phyloP scores from a whole-genome alignment of 768 basidiomycete species.

The Termitomyces sp. region DNA sequence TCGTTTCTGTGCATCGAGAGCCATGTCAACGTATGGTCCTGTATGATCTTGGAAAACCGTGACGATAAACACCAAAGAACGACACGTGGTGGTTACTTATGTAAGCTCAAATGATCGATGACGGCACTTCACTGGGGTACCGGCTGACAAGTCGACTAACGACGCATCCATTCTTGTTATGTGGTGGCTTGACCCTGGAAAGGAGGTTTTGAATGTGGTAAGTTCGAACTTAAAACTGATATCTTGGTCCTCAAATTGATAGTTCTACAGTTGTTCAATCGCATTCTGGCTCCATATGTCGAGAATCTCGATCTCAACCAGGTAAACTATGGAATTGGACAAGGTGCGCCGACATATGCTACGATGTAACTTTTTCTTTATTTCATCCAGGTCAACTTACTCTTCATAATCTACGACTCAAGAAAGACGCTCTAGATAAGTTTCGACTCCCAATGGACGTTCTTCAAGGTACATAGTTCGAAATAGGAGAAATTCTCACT shows the following conservation, averaged over 20 bases:
- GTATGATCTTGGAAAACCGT: too few relatives aligned
- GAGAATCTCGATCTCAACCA: slow-evolving; percentile 95
- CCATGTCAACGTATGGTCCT: too few relatives aligned
- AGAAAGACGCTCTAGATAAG: slow-evolving; percentile 92
- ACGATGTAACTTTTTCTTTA: neutral
- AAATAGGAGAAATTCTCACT: neutral
- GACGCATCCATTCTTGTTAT: slow-evolving; percentile 30
- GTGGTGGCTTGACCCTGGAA: slow-evolving; percentile 90
- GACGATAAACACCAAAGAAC: too few relatives aligned
- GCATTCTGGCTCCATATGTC: slow-evolving; percentile 91
- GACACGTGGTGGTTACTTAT: slow-evolving; percentile 2
- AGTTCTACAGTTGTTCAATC: slow-evolving; percentile 64
- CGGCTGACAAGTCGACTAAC: neutral
- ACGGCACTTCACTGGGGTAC: neutral
- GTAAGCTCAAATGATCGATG: slow-evolving; percentile 1
- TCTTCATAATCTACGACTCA: slow-evolving; percentile 78
- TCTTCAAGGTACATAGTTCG: slow-evolving; percentile 63
- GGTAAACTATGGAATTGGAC: slow-evolving; percentile 89
- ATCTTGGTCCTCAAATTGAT: neutral
- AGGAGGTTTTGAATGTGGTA: slow-evolving; percentile 79
- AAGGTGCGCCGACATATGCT: slow-evolving; percentile 44
- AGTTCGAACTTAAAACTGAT: slow-evolving; percentile 21
- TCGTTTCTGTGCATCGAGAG: too few relatives aligned
- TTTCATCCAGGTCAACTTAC: slow-evolving; percentile 61
- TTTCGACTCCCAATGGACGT: slow-evolving; percentile 96